phyloP scores from a whole-genome alignment of 2,329 filamentous ascomycete species.

The Knufia fluminis region DNA sequence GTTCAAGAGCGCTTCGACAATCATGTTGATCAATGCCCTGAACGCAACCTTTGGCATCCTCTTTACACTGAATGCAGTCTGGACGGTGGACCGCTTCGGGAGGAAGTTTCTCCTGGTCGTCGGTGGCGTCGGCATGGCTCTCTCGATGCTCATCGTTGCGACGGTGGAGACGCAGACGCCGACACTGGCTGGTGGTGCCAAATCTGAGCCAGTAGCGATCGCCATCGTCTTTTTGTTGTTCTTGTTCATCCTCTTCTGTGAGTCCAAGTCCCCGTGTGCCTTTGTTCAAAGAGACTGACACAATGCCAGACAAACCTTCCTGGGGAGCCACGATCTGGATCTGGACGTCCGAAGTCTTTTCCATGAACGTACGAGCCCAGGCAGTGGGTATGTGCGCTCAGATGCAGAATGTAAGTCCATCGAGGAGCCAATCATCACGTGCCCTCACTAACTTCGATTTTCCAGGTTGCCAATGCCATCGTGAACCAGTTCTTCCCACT shows the following conservation, averaged over 20 bases:
- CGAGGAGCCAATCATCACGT: too few relatives aligned
- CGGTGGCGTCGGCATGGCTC: conserved; percentile 58
- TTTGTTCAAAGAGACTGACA: background rate
- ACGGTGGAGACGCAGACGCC: conserved; percentile 51
- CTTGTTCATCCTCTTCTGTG: conserved; percentile 54
- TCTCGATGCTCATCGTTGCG: conserved; percentile 61
- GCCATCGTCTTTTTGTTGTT: conserved; percentile 61
- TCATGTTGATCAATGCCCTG: conserved; percentile 6
- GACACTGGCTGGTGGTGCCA: conserved; percentile 41
- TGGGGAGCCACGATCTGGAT: conserved; percentile 65
- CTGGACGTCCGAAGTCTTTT: conserved; percentile 61
- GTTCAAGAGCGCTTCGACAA: background rate
- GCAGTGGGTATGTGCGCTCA: conserved; percentile 58
- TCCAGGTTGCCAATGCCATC: conserved; percentile 56
- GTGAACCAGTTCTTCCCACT: conserved; percentile 63
- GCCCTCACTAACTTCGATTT: too few relatives aligned
- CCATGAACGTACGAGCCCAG: conserved; percentile 62
- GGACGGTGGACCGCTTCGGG: conserved; percentile 64
- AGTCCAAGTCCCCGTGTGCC: background rate
- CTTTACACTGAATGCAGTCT: conserved; percentile 64
- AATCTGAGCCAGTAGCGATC: conserved; percentile 53
- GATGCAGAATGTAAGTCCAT: conserved; percentile 55
- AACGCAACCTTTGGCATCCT: conserved; percentile 44
- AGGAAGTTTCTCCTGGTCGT: conserved; percentile 61
- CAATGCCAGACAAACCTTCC: conserved; percentile 51